Evolutionary conservation across 768 basidiomycete genomes (phyloP).

Genomic region (Kwoniella sp.): DNA sequence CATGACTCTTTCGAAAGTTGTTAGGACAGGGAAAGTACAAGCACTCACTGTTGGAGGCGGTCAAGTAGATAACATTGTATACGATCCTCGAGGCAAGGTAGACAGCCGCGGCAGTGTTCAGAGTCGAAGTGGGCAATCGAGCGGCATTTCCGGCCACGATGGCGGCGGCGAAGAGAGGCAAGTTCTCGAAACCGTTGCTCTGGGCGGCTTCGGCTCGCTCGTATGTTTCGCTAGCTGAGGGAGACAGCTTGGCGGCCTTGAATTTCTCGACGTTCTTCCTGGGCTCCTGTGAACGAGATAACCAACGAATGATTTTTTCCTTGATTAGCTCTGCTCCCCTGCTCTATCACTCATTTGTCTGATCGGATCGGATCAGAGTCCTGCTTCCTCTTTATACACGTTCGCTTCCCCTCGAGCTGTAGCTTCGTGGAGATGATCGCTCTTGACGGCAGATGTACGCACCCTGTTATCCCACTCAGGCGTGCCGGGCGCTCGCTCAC

Average conservation of each 20-base stretch:
- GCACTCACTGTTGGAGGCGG: conserved; percentile 34
- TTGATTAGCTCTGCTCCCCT: too few relatives aligned
- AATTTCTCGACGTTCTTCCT: conserved; percentile 24
- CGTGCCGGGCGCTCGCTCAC: conserved; percentile 32
- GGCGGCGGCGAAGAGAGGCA: conserved; percentile 42
- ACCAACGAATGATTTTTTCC: too few relatives aligned
- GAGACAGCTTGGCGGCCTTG: conserved; percentile 37
- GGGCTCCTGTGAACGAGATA: conserved; percentile 6
- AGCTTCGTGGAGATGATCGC: too few relatives aligned
- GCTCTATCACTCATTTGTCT: background rate
- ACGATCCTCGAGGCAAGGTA: conserved; percentile 37
- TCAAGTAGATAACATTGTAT: conserved; percentile 47
- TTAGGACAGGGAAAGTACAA: too few relatives aligned
- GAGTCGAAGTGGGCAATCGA: conserved; percentile 29
- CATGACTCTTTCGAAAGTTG: background rate
- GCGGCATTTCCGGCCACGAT: conserved; percentile 47
- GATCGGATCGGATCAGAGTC: background rate
- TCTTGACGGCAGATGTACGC: conserved; percentile 9
- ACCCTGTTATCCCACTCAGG: conserved; percentile 37
- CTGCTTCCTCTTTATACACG: too few relatives aligned
- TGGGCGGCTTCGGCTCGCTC: conserved; percentile 46
- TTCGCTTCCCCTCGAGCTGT: too few relatives aligned
- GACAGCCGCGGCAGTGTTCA: conserved; percentile 38
- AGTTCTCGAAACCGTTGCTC: conserved; percentile 38
- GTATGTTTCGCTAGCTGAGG: conserved; percentile 27